Base-by-base conservation (phyloP, 2,329 filamentous ascomycete species). In the Aspergillus proliferans region DNA sequence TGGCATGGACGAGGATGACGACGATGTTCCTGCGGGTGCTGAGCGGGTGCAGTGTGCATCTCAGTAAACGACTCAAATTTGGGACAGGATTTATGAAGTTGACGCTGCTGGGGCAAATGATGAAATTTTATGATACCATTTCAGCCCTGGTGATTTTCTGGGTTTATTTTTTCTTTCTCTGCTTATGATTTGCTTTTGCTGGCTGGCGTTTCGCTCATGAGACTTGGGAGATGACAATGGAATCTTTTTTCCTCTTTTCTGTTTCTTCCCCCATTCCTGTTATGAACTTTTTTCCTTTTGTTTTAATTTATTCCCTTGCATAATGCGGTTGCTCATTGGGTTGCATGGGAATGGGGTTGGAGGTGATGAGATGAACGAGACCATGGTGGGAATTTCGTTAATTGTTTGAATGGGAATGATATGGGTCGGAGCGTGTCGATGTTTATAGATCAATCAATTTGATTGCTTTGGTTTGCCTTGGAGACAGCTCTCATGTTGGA, bases 1-100 rank as follows among this genome's bases (percentile, higher is more conserved):
- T 73, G 71, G 47, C 68, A 83, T 83, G 77, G 85, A 88, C 1
- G 87, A 91, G 38, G 87, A 91, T 10, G 87, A 91, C 6, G 74
- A 77, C 9, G 75, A 77, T 49, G 67, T 74, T 50, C 74, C 72
- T 47, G 65, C 66, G 43, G 74, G 74, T 47, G 73, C 71, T 43
- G 75, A 77, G 67, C 67, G 75, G 45, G 70, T 77, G 62, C 75
- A 77, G 60, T 77, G 75, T 57, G 75, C 75, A 48, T 76, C 73
- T 28, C 75, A 77, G 68, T 77, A 73, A 71, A 60, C 54, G 19
- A 40, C 10, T 19, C n/a, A 34, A 6, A 38, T 8, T 7, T 6
- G 38, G 38, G 38, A 21, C 7, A 22, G 50, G 15, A 50, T 52
- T 48, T 46, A 50, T 54, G 51, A 51, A 49, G 51, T 52, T 54